Base-by-base conservation (phyloP, 371 early-diverging fungal genomes). In the Apophysomyces ossiformis region DNA sequence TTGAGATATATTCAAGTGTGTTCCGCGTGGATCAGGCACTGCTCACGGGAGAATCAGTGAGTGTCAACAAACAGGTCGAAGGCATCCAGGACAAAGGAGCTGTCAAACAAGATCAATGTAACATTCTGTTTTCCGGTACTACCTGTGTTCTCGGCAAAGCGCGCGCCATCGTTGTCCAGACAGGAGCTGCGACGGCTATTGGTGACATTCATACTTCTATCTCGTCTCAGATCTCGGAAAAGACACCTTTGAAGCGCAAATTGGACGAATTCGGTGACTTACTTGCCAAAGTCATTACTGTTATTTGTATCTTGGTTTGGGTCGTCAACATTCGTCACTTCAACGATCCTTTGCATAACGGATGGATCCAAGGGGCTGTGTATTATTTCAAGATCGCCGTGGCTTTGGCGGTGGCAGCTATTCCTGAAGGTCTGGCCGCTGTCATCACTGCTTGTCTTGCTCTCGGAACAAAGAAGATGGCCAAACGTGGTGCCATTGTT, bases 371-470 rank as follows among this genome's bases (percentile, higher is more conserved):
- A 66, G 95, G 95, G 67, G 93, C 94, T 32, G 83, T 95, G n/a
- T 94, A 94, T 78, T 95, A 95, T 73, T 96, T 95, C 83, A 98
- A 98, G 86, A 98, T 98, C 60, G 98, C 98, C 32, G 98, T 99
- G 60, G 97, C 99, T 8, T 81, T 99, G 66, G 99, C 99, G 54
- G 99, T 99, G n/a, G 98, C 99, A 57, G 99, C 98, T 58, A 98
- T 99, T 69, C 99, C 99, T 60, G 99, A 99, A 87, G 99, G 99
- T 61, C 79, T 99, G 43, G 94, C 97, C 15, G 97, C 96, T 57
- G 95, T 98, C 61, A 98, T 99, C 65, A 97, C 99, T 32, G 96
- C 97, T 45, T 97, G 97, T 74, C 85, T 99, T 61, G 97, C 98
- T 37, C 86, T 97, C 46, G 99, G 97, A 59, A 96, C 98, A 58